Evolutionary conservation across 805 yeast species (phyloP), one percentile per base, ranked within the genome.

Genomic region (Yamadazyma laniorum): DNA sequence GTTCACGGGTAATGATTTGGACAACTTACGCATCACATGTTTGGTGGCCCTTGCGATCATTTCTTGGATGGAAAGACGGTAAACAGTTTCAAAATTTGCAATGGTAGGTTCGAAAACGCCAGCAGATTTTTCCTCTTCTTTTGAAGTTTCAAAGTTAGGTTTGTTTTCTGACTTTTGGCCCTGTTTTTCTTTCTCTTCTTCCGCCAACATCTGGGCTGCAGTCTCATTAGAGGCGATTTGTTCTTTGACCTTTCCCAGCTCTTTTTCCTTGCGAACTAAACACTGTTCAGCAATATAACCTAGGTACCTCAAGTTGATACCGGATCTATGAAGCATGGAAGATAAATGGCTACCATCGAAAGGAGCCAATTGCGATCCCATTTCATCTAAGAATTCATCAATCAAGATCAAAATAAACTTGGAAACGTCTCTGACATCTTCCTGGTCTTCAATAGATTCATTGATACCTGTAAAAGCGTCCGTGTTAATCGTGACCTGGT

Each of bases 221-320:
- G 45, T 53, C 34, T 56, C 64, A 41, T 67, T 63, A 1, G 29
- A 45, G 22, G 51, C 50, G 34, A 58, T 47, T 32, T 53, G 39
- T 29, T 54, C 50, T 15, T 48, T 48, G 12, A 40, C 37, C 26
- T 50, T 49, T 31, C 47, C 47, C 19, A 44, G 18, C 8, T 51
- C 49, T 22, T 49, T 38, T 9, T 50, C 41, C 21, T 22, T 33
- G 25, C 42, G 34, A 7, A 15, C 32, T 13, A 32, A 25, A 37
- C 61, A 56, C 35, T 58, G 52, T 23, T 57, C 53, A 16, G 80
- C 80, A 47, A 86, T 55, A 13, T 53, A 59, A 43, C 96, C 96
- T 52, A 91, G 71, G 56, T 91, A 91, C 67, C 98, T 83, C 63
- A 90, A 57, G 59, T 88, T 90, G 58, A 91, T 80, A 70, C 99